Evolutionary conservation across 75 land plant genomes (phyloP), one percentile per base, ranked within the genome.

Genomic region (Picea sitchensis): DNA sequence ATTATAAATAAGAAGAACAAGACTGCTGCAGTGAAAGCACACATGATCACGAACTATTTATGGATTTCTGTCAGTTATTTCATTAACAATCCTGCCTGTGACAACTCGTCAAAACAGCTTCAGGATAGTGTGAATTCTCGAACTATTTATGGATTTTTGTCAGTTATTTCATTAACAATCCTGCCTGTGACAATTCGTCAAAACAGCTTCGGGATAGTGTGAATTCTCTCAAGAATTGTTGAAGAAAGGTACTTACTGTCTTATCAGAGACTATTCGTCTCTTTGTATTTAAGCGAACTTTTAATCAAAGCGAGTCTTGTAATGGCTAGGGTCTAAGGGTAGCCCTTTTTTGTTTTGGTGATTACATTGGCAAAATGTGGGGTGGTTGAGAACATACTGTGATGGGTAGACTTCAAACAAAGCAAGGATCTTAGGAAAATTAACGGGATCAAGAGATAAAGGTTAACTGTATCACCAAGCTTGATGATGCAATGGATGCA

Each of bases 11-110:
- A 93, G 90, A 98, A 98, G 85, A 93, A 95, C 72, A 97, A 95
- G 80, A 90, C 88, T 84, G 90, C 94, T n/a, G 71, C 81, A 18
- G 77, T 93, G 59, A 95, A 95, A 78, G 84, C 98, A 0, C 93
- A 91, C 59, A 87, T 86, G 62, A 93, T 92, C 73, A 95, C 86
- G 80, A 92, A 84, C 74, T 92, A 98, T 77, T 79, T 98, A 67
- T 98, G 99, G 98, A 89, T 97, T 38, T 97, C 93, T 93, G 98
- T 97, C 88, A 97, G 95, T 90, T 85, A 92, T 57, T 87, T 93
- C 12, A 88, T 95, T 91, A 98, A 95, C 91, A 97, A 97, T 73
- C 99, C 99, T 57, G 95, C 99, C 11, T 97, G 95, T 78, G 99
- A 95, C 84, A 26, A 26, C 26, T 26, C 26, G 26, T 26, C 26